Base-by-base conservation (phyloP, 495 filamentous ascomycete species). In the Cercophora scortea region DNA sequence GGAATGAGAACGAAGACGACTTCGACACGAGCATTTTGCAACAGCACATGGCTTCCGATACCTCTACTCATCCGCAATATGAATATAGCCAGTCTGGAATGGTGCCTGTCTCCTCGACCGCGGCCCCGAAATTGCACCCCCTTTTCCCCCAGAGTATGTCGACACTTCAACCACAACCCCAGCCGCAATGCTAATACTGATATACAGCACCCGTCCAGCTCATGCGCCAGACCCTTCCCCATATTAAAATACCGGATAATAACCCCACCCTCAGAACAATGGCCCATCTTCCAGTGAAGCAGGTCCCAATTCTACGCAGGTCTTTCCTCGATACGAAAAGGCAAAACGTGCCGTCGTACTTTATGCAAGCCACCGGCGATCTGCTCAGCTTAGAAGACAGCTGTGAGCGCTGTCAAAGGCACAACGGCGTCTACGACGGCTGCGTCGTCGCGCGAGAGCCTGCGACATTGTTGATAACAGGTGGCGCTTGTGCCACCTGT, bases 401-500 rank as follows among this genome's bases (percentile, higher is more conserved):
- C 39, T 64, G 61, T 51, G 32, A n/a, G 11, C 35, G 32, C 4
- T 64, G 61, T 43, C 2, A 11, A 13, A 17, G 43, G 7, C 10
- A 18, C 10, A 46, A 6, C 11, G 59, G 58, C 32, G 8, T 46
- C 4, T 53, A 45, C 36, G 13, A 33, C 1, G 50, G 41, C 17
- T 61, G 59, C 42, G 54, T 64, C 32, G 54, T 59, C 8, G 33
- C 49, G 0, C 17, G 33, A 10, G 43, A 52, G n/a, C 25, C 40
- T 15, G 36, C 17, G 1, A 40, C 44, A 5, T 7, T 39, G 2
- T 3, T 32, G 0, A 4, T 18, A 1, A 56, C 55, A 6, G 16
- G 41, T 10, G 58, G 59, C 11, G 51, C 53, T 41, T 64, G 61
- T 41, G 61, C 59, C 19, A 54, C 52, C 45, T 64, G 61, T 43